Evolutionary conservation across 208 protist species (phyloP).

Genomic region (Wallacemonas rigidus): DNA sequence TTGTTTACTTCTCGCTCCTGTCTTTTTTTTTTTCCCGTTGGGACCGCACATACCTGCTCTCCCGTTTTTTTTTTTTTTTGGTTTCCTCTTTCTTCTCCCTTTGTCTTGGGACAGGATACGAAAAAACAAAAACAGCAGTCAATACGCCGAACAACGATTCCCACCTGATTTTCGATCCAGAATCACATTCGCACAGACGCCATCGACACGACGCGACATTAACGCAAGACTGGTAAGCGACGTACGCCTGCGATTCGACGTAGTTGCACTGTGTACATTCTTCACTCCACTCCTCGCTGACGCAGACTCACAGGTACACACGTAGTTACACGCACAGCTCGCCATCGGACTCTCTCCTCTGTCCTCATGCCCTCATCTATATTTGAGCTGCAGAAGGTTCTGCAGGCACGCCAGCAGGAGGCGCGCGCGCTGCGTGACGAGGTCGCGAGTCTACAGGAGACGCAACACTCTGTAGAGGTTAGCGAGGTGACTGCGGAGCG

Average conservation of each 20-base stretch:
- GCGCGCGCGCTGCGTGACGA: constrained; percentile 65
- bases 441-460: constrained; percentile 58
- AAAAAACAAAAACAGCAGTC: no score
- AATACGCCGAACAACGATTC: no score
- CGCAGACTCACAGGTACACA: no score
- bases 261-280: no score
- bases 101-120: background rate
- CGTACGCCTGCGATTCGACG: no score
- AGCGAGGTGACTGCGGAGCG: constrained; percentile 28
- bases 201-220: no score
- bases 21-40: constrained; percentile 11
- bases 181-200: no score
- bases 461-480: constrained; percentile 41
- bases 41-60: background rate
- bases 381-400: constrained; percentile 42
- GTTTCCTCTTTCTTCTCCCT: background rate
- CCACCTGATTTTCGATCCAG: no score
- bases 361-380: constrained; percentile 26
- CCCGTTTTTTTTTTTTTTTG: constrained; percentile 2
- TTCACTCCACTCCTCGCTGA: no score
- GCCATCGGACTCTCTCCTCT: no score
- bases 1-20: background rate
- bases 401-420: constrained; percentile 55
- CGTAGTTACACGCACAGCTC: no score
- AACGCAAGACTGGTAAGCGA: no score